These are phyloP conservation scores for Solanum aculeatissimum DNA, from an alignment of 305 asterid genomes.

Conservation along the genomic window DNA sequence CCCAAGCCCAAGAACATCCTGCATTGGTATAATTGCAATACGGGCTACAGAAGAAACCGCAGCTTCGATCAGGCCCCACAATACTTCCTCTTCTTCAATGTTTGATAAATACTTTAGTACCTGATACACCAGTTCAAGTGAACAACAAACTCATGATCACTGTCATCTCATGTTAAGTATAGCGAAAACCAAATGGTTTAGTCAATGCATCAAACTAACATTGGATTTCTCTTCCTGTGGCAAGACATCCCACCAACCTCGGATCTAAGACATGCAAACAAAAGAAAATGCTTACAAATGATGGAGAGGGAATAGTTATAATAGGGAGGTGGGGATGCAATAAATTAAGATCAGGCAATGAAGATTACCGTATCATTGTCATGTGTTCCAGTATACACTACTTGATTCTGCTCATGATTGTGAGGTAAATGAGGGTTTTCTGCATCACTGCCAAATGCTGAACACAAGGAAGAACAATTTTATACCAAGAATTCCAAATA, in stretches of 20 bases:
- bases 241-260: constrained; percentile 89
- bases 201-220: constrained; percentile 32
- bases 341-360: not conserved
- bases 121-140: constrained; percentile 24
- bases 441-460: constrained; percentile 96
- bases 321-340: not conserved
- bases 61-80: constrained; percentile 76
- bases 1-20: constrained; percentile 81
- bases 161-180: not conserved
- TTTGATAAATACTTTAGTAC: constrained; percentile 68
- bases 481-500: not conserved
- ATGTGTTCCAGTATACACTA: constrained; percentile 95
- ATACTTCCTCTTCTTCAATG: constrained; percentile 48
- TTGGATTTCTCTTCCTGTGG: constrained; percentile 70
- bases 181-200: not conserved
- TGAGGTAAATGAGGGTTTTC: constrained; percentile 95
- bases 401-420: constrained; percentile 91
- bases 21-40: constrained; percentile 91
- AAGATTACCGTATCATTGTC: constrained; percentile 87
- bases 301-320: not conserved
- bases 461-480: constrained; percentile 4
- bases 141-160: not conserved
- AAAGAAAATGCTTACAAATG: not conserved
- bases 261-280: constrained; percentile 34
- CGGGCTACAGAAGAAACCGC: constrained; percentile 83